These are phyloP conservation scores for Phytopythium litorale DNA, from an alignment of 352 stramenopile species.

Conservation along the genomic window DNA sequence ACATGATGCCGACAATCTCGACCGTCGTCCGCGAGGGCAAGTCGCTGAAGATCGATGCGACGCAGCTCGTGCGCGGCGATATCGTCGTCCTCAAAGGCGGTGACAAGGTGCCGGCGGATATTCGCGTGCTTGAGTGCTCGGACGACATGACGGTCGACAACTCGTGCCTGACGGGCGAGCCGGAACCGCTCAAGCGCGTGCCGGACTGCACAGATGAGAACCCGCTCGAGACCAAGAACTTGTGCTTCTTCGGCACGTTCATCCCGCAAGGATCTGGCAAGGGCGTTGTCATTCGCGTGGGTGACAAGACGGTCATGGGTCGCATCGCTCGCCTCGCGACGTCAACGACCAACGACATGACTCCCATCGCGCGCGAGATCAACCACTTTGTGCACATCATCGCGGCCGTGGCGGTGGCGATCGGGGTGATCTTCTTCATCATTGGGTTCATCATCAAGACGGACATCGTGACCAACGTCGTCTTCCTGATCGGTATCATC, in stretches of 20 bases:
- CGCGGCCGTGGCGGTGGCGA: constrained; percentile 24
- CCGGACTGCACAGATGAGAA: constrained; percentile 17
- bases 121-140: constrained; percentile 43
- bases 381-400: constrained; percentile 47
- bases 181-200: constrained; percentile 32
- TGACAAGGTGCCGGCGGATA: constrained; percentile 55
- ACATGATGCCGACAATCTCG: constrained; percentile 38
- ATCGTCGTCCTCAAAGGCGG: constrained; percentile 46
- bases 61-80: constrained; percentile 46
- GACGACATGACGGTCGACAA: constrained; percentile 59
- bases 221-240: constrained; percentile 41
- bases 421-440: constrained; percentile 25
- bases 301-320: constrained; percentile 54
- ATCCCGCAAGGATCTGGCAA: constrained; percentile 51
- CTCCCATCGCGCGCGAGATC: constrained; percentile 43
- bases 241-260: constrained; percentile 43
- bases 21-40: constrained; percentile 42
- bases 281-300: constrained; percentile 38
- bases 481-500: constrained; percentile 55
- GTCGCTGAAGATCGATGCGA: constrained; percentile 34
- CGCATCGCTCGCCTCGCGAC: constrained; percentile 41
- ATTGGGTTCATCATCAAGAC: constrained; percentile 32
- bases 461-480: constrained; percentile 53
- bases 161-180: constrained; percentile 59
- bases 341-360: constrained; percentile 25